Evolutionary conservation across 116 monocot species (phyloP).

Genomic region (Trichopus zeylanicus): DNA sequence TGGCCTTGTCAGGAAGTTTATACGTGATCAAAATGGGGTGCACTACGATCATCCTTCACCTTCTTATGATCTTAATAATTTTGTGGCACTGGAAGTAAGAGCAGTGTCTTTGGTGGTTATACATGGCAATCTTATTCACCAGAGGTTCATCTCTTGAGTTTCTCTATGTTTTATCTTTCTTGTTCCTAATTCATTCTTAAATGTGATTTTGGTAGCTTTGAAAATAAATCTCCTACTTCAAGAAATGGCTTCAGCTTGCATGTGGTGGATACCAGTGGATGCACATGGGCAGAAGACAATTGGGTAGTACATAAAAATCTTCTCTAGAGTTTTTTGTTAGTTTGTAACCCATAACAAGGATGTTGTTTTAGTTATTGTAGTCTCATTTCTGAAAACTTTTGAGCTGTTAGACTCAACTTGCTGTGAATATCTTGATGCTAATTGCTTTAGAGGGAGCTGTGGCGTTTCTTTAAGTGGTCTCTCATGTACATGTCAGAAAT

Average conservation of each 20-base stretch:
- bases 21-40: slow-evolving; percentile 78
- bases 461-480: no score
- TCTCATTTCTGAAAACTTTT: no score
- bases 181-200: background rate
- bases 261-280: slow-evolving; percentile 73
- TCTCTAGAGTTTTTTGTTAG: background rate
- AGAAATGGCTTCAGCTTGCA: slow-evolving; percentile 91
- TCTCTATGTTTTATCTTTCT: background rate
- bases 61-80: slow-evolving; percentile 58
- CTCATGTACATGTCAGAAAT: no score
- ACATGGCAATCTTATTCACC: slow-evolving; percentile 91
- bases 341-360: background rate
- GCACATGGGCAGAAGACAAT: slow-evolving; percentile 62
- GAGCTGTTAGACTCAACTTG: background rate
- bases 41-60: slow-evolving; percentile 81
- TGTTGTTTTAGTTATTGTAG: background rate
- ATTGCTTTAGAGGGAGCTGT: background rate
- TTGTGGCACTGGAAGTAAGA: slow-evolving; percentile 78
- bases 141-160: slow-evolving; percentile 39
- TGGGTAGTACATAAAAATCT: slow-evolving; percentile 40
- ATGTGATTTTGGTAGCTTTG: slow-evolving; percentile 42
- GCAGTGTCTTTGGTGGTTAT: slow-evolving; percentile 84
- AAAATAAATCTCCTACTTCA: slow-evolving; percentile 68
- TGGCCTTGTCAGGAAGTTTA: slow-evolving; percentile 81
- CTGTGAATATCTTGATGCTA: background rate